These are phyloP conservation scores for Beauveria varroae DNA, from an alignment of 2,329 filamentous ascomycete species.

Conservation along the genomic window DNA sequence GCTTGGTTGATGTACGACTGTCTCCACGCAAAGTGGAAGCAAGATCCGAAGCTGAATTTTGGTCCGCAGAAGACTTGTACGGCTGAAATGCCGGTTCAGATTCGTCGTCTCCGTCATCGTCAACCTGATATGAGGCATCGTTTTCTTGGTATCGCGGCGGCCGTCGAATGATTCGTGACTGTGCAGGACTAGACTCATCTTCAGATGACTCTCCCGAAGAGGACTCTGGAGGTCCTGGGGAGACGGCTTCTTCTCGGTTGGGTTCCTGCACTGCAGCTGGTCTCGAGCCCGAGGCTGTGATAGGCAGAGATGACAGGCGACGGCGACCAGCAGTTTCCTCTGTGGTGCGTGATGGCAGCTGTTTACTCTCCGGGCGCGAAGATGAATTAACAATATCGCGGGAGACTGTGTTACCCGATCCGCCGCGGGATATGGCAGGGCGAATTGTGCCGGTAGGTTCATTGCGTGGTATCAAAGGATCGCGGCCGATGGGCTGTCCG, in stretches of 20 bases:
- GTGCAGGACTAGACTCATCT: slow-evolving; percentile 44
- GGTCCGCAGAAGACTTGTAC: slow-evolving; percentile 30
- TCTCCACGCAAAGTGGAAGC: slow-evolving; percentile 46
- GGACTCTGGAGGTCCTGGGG: slow-evolving; percentile 29
- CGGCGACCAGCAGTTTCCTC: slow-evolving; percentile 26
- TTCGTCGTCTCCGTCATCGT: slow-evolving; percentile 51
- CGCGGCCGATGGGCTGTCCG: slow-evolving; percentile 48
- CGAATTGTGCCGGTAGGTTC: slow-evolving; percentile 38
- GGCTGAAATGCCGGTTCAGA: slow-evolving; percentile 49
- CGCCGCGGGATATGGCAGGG: slow-evolving; percentile 39
- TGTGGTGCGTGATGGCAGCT: slow-evolving; percentile 16
- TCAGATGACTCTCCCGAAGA: slow-evolving; percentile 35
- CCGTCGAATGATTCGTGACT: slow-evolving; percentile 53
- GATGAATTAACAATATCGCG: slow-evolving; percentile 28
- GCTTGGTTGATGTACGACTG: slow-evolving; percentile 25
- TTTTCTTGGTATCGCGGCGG: slow-evolving; percentile 46
- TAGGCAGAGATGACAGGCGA: slow-evolving; percentile 38
- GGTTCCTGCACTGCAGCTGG: slow-evolving; percentile 12
- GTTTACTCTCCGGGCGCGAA: slow-evolving; percentile 19
- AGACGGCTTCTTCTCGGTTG: slow-evolving; percentile 21
- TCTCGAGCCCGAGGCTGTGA: slow-evolving; percentile 16
- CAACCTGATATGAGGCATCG: slow-evolving; percentile 32
- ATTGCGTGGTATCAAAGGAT: slow-evolving; percentile 44
- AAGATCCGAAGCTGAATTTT: slow-evolving; percentile 36
- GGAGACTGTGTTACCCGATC: slow-evolving; percentile 37